These are phyloP conservation scores for Trametes maxima DNA, from an alignment of 768 basidiomycete species.

Conservation along the genomic window DNA sequence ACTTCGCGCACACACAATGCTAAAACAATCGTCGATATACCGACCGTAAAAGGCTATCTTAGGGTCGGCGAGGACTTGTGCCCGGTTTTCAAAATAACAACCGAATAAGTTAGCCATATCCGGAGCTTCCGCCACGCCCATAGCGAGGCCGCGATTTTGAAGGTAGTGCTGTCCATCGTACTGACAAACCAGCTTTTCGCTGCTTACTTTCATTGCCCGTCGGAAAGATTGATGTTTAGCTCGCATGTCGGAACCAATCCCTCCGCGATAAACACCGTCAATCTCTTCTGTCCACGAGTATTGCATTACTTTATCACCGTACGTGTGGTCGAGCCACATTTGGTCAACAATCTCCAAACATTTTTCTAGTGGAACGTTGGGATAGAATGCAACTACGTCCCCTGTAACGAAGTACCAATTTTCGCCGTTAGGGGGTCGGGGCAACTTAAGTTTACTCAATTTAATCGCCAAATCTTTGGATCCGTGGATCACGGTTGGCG, in stretches of 20 bases:
- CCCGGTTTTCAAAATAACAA: conserved; percentile 23
- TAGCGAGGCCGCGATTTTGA: conserved; percentile 25
- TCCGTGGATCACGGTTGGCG: too few species aligned
- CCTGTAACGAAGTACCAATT: too few species aligned
- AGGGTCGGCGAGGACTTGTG: conserved; percentile 14
- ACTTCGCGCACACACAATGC: conserved; percentile 3
- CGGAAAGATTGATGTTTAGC: not conserved
- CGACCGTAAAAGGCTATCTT: conserved; percentile 31
- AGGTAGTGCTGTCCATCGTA: conserved; percentile 28
- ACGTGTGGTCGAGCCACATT: too few species aligned
- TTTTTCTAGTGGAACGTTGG: too few species aligned
- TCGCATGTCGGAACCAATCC: not conserved
- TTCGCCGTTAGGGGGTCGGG: too few species aligned
- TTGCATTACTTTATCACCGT: not conserved
- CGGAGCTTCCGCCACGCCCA: conserved; percentile 31
- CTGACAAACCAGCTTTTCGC: not conserved
- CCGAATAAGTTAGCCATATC: conserved; percentile 39
- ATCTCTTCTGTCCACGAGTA: not conserved
- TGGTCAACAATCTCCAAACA: too few species aligned
- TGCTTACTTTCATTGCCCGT: not conserved
- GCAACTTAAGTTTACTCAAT: too few species aligned
- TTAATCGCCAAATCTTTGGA: too few species aligned
- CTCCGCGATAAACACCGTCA: not conserved
- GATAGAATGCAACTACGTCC: too few species aligned
- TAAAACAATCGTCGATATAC: conserved; percentile 39